Base-by-base conservation (phyloP, 2,329 filamentous ascomycete genomes). In the Graphium sp. region DNA sequence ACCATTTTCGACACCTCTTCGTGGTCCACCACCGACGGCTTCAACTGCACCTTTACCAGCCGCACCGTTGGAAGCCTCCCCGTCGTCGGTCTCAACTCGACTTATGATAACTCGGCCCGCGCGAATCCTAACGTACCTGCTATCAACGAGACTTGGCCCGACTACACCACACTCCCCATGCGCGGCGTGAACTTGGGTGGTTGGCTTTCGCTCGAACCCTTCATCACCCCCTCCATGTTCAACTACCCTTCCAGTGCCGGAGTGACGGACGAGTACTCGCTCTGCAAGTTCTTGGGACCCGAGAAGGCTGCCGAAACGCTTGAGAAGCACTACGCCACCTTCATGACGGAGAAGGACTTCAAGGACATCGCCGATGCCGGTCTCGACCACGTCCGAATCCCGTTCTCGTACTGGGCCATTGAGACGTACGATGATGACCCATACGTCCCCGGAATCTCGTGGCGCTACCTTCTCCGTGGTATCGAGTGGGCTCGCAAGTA, bases 171-270 rank as follows among this genome's bases (percentile, higher is more conserved):
- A 12, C 65, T 59, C 39, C 74, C 74, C 2, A 70, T 78, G 28
- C 62, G 75, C 22, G 77, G 77, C 5, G 69, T 82, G 24, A 82
- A 81, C 39, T 38, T 82, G 3, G 77, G 77, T 23, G 77, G 77
- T 12, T 83, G 76, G 77, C 58, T 83, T 2, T 71, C 69, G 5
- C 53, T 81, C 16, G 76, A 83, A 45, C 78, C 78, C 1, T 81
- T 79, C 46, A 83, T 83, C 40, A 76, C 72, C 2, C 78, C 78
- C 0, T 82, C 77, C 1, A 57, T 79, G 24, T 83, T 83, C 48
- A 55, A 62, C 30, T 42, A 47, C 20, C 74, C 37, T 30, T 8
- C 8, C n/a, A 7, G 18, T 3, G 29, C 32, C 7, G 43, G 41
- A 20, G 36, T 62, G 24, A 45, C 63, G 9, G 62, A 66, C 34